These are phyloP conservation scores for Yarrowia osloensis DNA, from an alignment of 805 yeast species.

Conservation along the genomic window DNA sequence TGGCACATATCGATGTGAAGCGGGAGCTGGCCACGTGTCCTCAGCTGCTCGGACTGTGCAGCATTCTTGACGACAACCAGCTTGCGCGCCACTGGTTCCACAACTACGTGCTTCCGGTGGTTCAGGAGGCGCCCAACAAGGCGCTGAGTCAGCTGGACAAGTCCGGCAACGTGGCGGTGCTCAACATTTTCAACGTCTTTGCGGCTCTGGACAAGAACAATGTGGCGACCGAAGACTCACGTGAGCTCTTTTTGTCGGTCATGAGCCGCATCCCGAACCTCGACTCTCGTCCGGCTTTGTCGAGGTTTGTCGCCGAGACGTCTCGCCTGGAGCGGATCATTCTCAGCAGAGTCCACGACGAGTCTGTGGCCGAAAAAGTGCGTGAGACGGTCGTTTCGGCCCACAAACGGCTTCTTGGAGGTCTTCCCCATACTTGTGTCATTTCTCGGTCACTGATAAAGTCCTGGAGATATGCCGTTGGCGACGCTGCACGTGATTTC, in stretches of 20 bases:
- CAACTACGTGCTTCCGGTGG: slow-evolving; percentile 11
- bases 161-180: not conserved
- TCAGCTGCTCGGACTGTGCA: not conserved
- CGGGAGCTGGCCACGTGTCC: not conserved
- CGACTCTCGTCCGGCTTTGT: not conserved
- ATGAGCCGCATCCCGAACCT: not conserved
- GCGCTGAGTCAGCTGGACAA: not conserved
- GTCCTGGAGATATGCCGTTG: slow-evolving; percentile 14
- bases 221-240: not conserved
- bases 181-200: slow-evolving; percentile 3
- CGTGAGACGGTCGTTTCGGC: not conserved
- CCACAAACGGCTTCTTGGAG: slow-evolving; percentile 6
- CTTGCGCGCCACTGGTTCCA: slow-evolving; percentile 24
- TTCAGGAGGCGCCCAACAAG: not conserved
- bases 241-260: not conserved
- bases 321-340: slow-evolving; percentile 10
- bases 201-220: not conserved
- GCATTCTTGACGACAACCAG: not conserved
- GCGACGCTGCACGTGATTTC: slow-evolving; percentile 13
- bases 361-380: not conserved
- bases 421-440: slow-evolving; percentile 17
- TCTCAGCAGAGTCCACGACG: not conserved
- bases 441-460: not conserved
- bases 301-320: not conserved
- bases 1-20: not conserved